phyloP scores from a whole-genome alignment of 192 early-diverging fungal genomes.

The Ambispora gerdemannii region DNA sequence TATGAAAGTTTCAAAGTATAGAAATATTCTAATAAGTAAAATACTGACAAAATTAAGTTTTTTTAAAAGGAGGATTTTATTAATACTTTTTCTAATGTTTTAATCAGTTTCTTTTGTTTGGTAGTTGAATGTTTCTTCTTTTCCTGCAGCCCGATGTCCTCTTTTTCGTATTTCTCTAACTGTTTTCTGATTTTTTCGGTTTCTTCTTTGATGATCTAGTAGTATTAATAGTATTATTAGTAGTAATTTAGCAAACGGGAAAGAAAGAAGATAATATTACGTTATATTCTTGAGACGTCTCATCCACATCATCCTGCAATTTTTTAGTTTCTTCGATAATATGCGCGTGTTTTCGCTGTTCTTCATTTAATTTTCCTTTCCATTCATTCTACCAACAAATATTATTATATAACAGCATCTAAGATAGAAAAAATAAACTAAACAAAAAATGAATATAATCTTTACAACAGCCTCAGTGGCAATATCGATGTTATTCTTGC shows the following conservation, averaged over 20 bases:
- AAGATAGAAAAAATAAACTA: not conserved
- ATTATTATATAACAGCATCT: not conserved
- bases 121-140: conserved; percentile 75
- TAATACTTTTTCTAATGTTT: conserved; percentile 60
- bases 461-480: conserved; percentile 46
- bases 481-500: conserved; percentile 48
- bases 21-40: too few relatives aligned
- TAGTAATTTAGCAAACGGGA: not conserved
- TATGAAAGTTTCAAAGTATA: too few relatives aligned
- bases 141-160: conserved; percentile 83
- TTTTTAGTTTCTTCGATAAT: conserved; percentile 61
- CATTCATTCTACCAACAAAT: conserved; percentile 46
- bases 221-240: not conserved
- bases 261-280: too few relatives aligned
- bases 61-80: not conserved
- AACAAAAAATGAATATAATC: not conserved
- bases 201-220: conserved; percentile 51
- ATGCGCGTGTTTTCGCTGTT: conserved; percentile 56
- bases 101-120: conserved; percentile 76
- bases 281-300: conserved; percentile 57
- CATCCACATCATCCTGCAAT: conserved; percentile 58
- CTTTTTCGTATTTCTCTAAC: conserved; percentile 67
- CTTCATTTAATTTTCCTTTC: conserved; percentile 54
- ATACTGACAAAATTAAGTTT: not conserved
- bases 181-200: conserved; percentile 55